Conservation (phyloP, 768 basidiomycete species). For the Obba rivulosa region DNA sequence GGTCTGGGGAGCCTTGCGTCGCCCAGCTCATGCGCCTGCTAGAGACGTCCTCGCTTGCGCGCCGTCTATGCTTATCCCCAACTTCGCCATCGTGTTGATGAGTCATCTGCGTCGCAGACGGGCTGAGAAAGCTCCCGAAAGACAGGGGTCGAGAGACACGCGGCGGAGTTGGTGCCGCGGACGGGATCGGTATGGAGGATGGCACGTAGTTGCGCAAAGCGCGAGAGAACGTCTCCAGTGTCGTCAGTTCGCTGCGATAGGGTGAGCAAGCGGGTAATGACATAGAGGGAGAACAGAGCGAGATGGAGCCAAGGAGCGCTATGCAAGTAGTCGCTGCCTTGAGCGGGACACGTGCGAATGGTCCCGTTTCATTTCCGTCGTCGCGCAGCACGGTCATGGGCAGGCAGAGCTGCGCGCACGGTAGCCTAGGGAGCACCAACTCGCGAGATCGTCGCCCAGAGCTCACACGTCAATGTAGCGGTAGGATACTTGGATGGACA, state of each 20-base stretch:
- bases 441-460: neutral
- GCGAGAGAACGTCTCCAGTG: conserved; percentile 47
- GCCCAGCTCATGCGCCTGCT: neutral
- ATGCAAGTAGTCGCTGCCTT: neutral
- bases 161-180: conserved; percentile 42
- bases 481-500: neutral
- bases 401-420: neutral
- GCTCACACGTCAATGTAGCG: too few relatives aligned
- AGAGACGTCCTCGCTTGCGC: conserved; percentile 12
- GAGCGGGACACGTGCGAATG: neutral
- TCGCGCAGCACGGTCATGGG: neutral
- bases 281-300: neutral
- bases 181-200: conserved; percentile 43
- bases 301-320: neutral
- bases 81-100: conserved; percentile 8
- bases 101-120: conserved; percentile 15
- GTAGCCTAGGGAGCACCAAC: neutral
- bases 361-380: neutral
- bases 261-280: neutral
- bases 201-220: conserved; percentile 52
- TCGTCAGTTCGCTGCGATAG: conserved; percentile 37
- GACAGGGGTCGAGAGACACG: conserved; percentile 45
- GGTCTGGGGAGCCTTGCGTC: neutral
- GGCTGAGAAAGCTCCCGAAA: conserved; percentile 38
- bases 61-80: conserved; percentile 12